Base-by-base conservation (phyloP, 305 asterid genomes). In the Fraxinus albicans region DNA sequence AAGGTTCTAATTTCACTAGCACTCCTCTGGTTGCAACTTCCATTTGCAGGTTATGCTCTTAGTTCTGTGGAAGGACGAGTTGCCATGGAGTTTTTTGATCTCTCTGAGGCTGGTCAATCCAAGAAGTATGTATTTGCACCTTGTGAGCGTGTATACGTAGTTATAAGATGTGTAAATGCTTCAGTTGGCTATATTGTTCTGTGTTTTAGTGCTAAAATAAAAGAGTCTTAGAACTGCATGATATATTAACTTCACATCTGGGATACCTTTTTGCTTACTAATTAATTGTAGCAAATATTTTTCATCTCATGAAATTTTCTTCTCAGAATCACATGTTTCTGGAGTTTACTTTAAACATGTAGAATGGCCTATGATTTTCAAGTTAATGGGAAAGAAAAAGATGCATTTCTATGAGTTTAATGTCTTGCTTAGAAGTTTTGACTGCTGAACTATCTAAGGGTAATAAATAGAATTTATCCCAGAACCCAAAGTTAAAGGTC, bases 51-150 rank as follows among this genome's bases (percentile, higher is more conserved):
- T 80, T 94, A 94, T 87, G 98, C 99, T 87, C 95, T 94, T 78
- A 96, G 98, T 88, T 93, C 96, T 60, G 97, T 96, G 76, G 98
- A 96, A 87, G 98, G 98, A 50, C 92, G 98, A 53, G 98, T 93
- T 40, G 98, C 97, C 50, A 96, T 94, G 98, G 98, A 96, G 84
- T 96, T 92, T 81, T 94, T 94, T 58, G 98, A 94, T 89, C 92
- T 92, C 75, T 92, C 99, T 0, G 98, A 92, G 77, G 86, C 94
- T 74, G 98, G 99, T 78, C 98, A 96, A 81, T 81, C 92, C 69
- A 96, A 93, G 60, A 96, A 94, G 98, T 96, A 94, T 21, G 97
- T 82, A 69, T 53, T 81, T 58, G 77, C 74, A 35, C 10, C 78
- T 42, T 72, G 3, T 34, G 79, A 40, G 69, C 21, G 19, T 79